These are phyloP conservation scores for Trichosporon sp. DNA, from an alignment of 1,284 basidiomycete species.

Conservation along the genomic window DNA sequence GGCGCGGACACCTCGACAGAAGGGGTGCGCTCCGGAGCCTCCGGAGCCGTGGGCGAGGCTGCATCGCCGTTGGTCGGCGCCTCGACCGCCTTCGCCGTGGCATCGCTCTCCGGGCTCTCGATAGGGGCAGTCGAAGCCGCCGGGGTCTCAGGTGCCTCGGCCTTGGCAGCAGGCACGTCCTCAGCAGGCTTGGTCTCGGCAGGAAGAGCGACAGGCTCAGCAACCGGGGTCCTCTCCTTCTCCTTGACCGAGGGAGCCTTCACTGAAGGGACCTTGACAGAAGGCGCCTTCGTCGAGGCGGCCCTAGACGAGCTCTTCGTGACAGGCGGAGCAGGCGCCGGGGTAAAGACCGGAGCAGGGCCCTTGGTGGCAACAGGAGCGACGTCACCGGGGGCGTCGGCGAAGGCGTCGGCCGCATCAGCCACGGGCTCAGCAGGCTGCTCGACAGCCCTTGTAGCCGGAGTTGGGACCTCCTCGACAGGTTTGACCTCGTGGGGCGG, in stretches of 20 bases:
- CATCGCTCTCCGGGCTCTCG: slow-evolving; percentile 1
- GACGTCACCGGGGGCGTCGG: slow-evolving; percentile 1
- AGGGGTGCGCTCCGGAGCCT: neutral
- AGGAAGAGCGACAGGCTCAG: neutral
- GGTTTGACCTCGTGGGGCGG: neutral
- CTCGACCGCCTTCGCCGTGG: neutral
- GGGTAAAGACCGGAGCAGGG: neutral
- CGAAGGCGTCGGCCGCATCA: neutral
- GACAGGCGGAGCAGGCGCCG: neutral
- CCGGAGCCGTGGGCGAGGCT: neutral
- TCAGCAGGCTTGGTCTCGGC: neutral
- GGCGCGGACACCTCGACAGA: neutral
- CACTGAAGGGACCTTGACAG: neutral
- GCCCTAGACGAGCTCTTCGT: neutral
- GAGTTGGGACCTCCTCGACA: neutral
- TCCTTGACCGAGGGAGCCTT: neutral
- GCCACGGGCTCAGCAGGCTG: neutral
- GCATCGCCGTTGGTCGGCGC: neutral
- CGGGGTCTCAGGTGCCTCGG: neutral
- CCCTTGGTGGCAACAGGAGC: neutral
- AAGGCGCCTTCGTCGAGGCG: neutral
- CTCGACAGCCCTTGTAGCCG: neutral
- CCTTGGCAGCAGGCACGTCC: neutral
- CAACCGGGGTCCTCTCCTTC: neutral
- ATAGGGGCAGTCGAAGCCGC: neutral